phyloP scores from a whole-genome alignment of 1,284 basidiomycete species.

The Puccinia sorghi region DNA sequence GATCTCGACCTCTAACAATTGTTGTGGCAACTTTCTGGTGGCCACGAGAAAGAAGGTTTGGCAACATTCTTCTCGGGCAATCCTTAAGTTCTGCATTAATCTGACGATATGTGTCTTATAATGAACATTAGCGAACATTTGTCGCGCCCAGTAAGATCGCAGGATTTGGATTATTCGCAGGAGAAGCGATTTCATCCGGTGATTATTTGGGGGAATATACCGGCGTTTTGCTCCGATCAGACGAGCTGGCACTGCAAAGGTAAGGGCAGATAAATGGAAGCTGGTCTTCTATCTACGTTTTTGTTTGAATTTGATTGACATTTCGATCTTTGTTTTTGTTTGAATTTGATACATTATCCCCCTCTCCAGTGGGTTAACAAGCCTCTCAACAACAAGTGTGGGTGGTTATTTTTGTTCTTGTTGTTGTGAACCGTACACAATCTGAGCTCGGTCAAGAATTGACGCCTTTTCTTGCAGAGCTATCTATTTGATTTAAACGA shows the following conservation, averaged over 20 bases:
- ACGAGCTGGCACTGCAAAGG: constrained; percentile 8
- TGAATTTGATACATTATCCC: no score
- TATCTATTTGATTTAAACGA: constrained; percentile 23
- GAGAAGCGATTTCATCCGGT: neutral
- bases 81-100: no score
- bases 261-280: neutral
- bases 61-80: neutral
- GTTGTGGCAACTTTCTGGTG: constrained; percentile 18
- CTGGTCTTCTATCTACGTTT: neutral
- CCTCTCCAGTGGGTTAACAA: constrained; percentile 9
- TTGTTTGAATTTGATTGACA: neutral
- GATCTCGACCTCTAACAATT: neutral
- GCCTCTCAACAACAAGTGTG: neutral
- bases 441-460: neutral
- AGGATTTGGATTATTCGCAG: constrained; percentile 27
- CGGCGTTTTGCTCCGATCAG: constrained; percentile 18
- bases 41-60: constrained; percentile 20
- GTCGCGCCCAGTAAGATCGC: constrained; percentile 30
- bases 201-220: constrained; percentile 28
- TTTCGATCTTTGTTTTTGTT: no score
- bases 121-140: constrained; percentile 19
- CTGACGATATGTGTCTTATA: no score
- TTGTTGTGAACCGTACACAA: neutral
- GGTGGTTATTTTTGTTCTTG: no score
- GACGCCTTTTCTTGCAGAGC: neutral